Percentiles rank a stretch among this genome's conserved stretches.
These are phyloP conservation scores for Pseudocercospora musae DNA, from an alignment of 2,329 filamentous ascomycete species.

Conservation along the genomic window DNA sequence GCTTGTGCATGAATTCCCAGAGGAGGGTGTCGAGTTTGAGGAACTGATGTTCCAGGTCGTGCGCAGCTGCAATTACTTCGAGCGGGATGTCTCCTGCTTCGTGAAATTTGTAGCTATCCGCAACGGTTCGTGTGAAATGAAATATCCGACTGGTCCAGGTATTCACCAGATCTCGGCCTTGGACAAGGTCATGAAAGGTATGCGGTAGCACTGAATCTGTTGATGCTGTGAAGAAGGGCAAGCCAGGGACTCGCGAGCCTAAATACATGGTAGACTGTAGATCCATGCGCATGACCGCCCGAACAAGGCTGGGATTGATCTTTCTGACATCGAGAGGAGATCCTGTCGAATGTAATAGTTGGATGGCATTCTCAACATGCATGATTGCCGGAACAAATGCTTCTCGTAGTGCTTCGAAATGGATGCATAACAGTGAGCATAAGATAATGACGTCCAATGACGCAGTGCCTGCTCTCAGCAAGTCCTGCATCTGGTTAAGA, in stretches of 20 bases:
- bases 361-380: slow-evolving; percentile 34
- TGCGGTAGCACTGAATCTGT: slow-evolving; percentile 27
- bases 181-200: slow-evolving; percentile 27
- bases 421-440: slow-evolving; percentile 33
- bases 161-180: slow-evolving; percentile 30
- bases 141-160: slow-evolving; percentile 31
- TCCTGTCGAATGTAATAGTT: slow-evolving; percentile 26
- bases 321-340: slow-evolving; percentile 23
- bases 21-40: slow-evolving; percentile 28
- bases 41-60: slow-evolving; percentile 28
- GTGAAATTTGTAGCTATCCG: slow-evolving; percentile 28
- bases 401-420: slow-evolving; percentile 35
- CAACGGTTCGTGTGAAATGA: slow-evolving; percentile 30
- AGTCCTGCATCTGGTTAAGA: slow-evolving; percentile 29
- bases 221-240: slow-evolving; percentile 29
- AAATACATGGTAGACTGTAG: slow-evolving; percentile 31
- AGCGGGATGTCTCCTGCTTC: slow-evolving; percentile 28
- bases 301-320: slow-evolving; percentile 29
- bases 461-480: slow-evolving; percentile 23
- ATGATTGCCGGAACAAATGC: slow-evolving; percentile 32
- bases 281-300: slow-evolving; percentile 33
- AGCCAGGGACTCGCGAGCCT: slow-evolving; percentile 27
- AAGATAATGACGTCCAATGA: slow-evolving; percentile 31
- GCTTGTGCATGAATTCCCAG: slow-evolving; percentile 32
- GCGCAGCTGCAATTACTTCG: slow-evolving; percentile 28